phyloP scores from a whole-genome alignment of 148 eudicot species.

The Dysphania ambrosioides region DNA sequence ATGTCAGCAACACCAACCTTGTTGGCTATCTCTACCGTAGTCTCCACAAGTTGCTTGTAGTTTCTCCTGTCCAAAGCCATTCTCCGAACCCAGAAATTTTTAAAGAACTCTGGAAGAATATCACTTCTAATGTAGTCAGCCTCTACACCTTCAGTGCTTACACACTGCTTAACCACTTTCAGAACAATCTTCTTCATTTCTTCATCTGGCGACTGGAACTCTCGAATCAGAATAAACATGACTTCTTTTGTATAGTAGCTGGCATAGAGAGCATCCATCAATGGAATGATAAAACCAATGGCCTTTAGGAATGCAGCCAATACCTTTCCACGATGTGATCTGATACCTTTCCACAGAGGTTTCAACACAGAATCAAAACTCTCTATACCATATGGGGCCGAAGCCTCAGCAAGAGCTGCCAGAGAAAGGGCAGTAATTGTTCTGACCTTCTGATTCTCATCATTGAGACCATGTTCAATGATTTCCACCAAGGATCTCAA shows the following conservation, averaged over 20 bases:
- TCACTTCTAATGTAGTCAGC: slow-evolving; percentile 81
- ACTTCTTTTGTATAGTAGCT: slow-evolving; percentile 97
- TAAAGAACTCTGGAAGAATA: slow-evolving; percentile 89
- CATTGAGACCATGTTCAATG: slow-evolving; percentile 91
- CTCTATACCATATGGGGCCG: slow-evolving; percentile 98
- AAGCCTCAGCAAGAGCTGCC: slow-evolving; percentile 99
- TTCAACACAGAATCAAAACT: slow-evolving; percentile 96
- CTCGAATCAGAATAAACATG: slow-evolving; percentile 82
- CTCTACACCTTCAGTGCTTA: slow-evolving; percentile 96
- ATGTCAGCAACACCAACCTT: slow-evolving; percentile 98
- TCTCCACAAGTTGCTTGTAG: slow-evolving; percentile 86
- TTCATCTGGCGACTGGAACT: slow-evolving; percentile 98
- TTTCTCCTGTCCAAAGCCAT: slow-evolving; percentile 97
- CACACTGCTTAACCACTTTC: slow-evolving; percentile 98
- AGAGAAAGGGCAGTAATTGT: slow-evolving; percentile 93
- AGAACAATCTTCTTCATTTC: slow-evolving; percentile 98
- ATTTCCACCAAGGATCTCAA: slow-evolving; percentile 91
- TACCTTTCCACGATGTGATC: slow-evolving; percentile 96
- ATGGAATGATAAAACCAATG: slow-evolving; percentile 90
- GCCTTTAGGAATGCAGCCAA: slow-evolving; percentile 96
- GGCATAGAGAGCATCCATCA: slow-evolving; percentile 97
- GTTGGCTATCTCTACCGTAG: slow-evolving; percentile 93
- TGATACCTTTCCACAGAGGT: slow-evolving; percentile 97
- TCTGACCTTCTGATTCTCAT: slow-evolving; percentile 94
- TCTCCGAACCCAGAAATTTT: slow-evolving; percentile 91